Evolutionary conservation across 805 yeast species (phyloP), one percentile per base, ranked within the genome.

Genomic region (Clavispora santaluciae): DNA sequence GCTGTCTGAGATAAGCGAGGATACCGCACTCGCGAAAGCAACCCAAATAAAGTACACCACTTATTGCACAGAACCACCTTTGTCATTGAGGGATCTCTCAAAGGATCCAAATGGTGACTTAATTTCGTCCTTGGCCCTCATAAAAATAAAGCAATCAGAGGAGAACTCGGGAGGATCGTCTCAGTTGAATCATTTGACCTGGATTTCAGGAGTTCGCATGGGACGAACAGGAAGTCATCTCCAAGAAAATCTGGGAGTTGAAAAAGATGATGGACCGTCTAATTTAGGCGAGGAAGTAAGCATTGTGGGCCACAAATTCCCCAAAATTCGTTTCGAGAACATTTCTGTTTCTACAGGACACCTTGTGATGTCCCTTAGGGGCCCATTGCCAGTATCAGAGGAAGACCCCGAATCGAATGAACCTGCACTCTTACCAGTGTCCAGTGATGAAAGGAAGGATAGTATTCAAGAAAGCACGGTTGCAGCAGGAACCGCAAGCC

Each of bases 241-340:
- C 7, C 35, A 43, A 7, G 41, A 38, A 4, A 35, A 40, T 30
- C 39, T 29, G 13, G 39, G 33, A 4, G 24, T 30, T 12, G 54
- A 52, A 7, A 63, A 57, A 12, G 60, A 54, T 7, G 62, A 59
- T 26, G 66, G 63, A 6, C 76, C 80, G 0, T 64, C 81, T 18
- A 88, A 87, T 54, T 61, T 91, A 20, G 96, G 96, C 6, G 96
- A 90, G 60, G 99, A 91, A 60, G 89, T 93, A 1, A 83, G 95
- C 48, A 69, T 78, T 13, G 88, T 89, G 6, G 95, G 96, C 2
- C 89, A 83, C 51, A 86, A 86, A 51, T 89, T 90, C 57, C 95
- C 96, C 1, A 87, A 84, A 50, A 75, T 93, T 3, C 67, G 81
- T 2, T 89, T 93, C 59, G 98, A 91, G 55, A 80, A 81, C 50